Evolutionary conservation across 2,329 filamentous ascomycete genomes (phyloP), one percentile per base, ranked within the genome.

Genomic region (Byssothecium circinans): DNA sequence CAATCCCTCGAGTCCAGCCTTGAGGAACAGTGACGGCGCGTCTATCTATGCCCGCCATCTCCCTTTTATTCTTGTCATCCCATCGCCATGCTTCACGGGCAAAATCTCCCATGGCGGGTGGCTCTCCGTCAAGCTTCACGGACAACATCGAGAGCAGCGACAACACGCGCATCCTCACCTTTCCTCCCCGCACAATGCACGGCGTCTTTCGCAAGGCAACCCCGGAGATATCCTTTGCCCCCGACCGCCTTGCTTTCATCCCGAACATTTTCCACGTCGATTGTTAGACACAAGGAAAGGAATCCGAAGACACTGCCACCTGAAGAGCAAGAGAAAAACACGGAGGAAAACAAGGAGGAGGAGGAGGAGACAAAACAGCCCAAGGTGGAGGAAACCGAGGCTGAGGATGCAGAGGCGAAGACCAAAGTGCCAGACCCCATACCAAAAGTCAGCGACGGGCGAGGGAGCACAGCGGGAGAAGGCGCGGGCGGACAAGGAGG

Each of bases 101-200:
- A 83, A 71, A 81, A 79, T 58, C 72, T 85, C 64, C 81, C 82
- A 73, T 87, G 83, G 84, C 81, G 83, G 75, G 74, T 76, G 70
- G 82, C 81, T 61, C 75, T 82, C 64, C 77, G 76, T 56, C 74
- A 75, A 60, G 74, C 76, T 50, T 73, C 74, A 61, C 74, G 73
- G 45, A 69, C 70, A 41, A 66, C 64, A 41, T 62, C 69, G 40
- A 64, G 69, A 42, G 58, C 67, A 39, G 52, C 69, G 36, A 52
- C 65, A 27, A 54, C 62, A 33, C 54, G 60, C 39, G 50, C 61
- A 7, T 53, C 60, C 8, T 51, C 61, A 23, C 58, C 60, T 25
- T 58, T 57, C 40, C 59, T 66, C 19, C 62, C 64, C 15, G 59
- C 65, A 41, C 64, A 66, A 56, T 67, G 60, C 47, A 52, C 62